Conservation (phyloP, 495 filamentous ascomycete genomes). For the Penicillium pancosmium region DNA sequence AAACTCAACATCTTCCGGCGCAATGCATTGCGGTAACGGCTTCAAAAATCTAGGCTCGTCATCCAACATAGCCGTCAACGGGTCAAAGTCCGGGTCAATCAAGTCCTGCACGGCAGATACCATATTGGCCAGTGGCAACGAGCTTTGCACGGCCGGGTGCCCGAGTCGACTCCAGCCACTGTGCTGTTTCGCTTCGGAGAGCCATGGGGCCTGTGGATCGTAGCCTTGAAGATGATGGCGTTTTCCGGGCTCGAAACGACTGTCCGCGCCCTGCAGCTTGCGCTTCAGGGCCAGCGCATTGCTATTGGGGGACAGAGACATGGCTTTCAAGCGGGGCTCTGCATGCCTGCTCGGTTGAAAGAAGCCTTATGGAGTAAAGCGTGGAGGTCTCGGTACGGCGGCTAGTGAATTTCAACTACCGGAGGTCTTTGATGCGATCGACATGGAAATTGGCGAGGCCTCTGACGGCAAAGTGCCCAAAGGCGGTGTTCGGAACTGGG, state of each 20-base stretch:
- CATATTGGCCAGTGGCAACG: slow-evolving; percentile 45
- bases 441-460: slow-evolving; percentile 9
- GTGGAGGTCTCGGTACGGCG: too few relatives aligned
- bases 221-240: slow-evolving; percentile 34
- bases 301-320: slow-evolving; percentile 25
- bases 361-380: not conserved
- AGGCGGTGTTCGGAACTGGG: slow-evolving; percentile 39
- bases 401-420: not conserved
- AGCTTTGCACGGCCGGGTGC: slow-evolving; percentile 29
- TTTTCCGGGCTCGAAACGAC: slow-evolving; percentile 24
- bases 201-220: slow-evolving; percentile 43
- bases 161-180: slow-evolving; percentile 36
- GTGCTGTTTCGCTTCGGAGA: slow-evolving; percentile 32
- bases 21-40: slow-evolving; percentile 52
- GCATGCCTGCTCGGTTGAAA: slow-evolving; percentile 3
- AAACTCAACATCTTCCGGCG: slow-evolving; percentile 71
- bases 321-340: slow-evolving; percentile 17
- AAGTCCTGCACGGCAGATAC: slow-evolving; percentile 46
- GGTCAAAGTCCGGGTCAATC: slow-evolving; percentile 49
- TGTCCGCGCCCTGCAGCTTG: slow-evolving; percentile 31
- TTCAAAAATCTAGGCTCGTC: slow-evolving; percentile 57
- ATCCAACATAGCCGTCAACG: slow-evolving; percentile 46
- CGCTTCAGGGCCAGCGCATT: slow-evolving; percentile 31
- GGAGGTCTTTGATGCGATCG: slow-evolving; percentile 1
- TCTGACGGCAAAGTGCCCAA: slow-evolving; percentile 8